phyloP scores from a whole-genome alignment of 345 rosid genomes.

The Arabis alpina region DNA sequence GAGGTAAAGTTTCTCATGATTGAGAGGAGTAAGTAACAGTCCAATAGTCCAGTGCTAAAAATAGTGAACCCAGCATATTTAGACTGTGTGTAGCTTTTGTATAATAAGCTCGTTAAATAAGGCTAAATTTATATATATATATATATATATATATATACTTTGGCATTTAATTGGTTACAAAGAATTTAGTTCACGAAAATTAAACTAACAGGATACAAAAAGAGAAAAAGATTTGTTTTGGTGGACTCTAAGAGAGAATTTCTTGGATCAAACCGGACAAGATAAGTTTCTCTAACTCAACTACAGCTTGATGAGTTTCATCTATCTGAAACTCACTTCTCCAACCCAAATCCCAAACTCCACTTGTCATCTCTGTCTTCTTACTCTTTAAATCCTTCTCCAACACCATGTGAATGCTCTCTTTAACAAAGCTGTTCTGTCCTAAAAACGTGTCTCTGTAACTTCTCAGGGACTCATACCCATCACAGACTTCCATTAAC shows the following conservation, averaged over 20 bases:
- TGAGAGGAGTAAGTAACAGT: neutral
- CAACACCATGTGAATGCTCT: slow-evolving; percentile 48
- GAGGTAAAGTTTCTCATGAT: neutral
- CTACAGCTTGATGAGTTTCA: slow-evolving; percentile 59
- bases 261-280: slow-evolving; percentile 63
- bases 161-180: slow-evolving; percentile 19
- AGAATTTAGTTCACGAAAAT: neutral
- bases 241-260: slow-evolving; percentile 36
- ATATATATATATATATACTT: slow-evolving; percentile 31
- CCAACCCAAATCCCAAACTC: slow-evolving; percentile 86
- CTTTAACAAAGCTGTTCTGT: slow-evolving; percentile 38
- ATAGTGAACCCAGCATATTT: neutral
- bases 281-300: slow-evolving; percentile 61
- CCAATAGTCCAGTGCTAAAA: neutral
- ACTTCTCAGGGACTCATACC: slow-evolving; percentile 52
- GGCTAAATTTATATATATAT: slow-evolving; percentile 12
- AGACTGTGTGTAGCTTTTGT: neutral
- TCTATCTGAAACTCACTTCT: slow-evolving; percentile 56
- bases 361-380: slow-evolving; percentile 52
- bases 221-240: slow-evolving; percentile 10
- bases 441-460: slow-evolving; percentile 43
- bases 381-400: slow-evolving; percentile 58
- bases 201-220: slow-evolving; percentile 4
- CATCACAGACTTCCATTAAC: slow-evolving; percentile 60
- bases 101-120: neutral